Evolutionary conservation across 2,329 filamentous ascomycete species (phyloP).

Genomic region (Nigrograna mackinnonii): DNA sequence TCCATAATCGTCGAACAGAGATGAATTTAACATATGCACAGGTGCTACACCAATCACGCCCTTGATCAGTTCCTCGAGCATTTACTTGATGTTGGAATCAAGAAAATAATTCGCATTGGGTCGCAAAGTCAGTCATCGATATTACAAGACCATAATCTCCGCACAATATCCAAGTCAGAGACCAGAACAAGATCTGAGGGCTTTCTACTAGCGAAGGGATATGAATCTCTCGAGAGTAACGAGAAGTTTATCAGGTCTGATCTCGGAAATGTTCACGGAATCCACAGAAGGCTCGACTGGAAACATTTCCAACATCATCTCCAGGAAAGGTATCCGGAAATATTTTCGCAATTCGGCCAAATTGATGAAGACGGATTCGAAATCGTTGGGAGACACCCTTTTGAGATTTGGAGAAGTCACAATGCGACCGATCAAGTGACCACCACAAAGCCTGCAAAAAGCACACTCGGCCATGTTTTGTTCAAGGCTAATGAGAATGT

Average conservation of each 20-base stretch:
- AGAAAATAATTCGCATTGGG: conserved; percentile 64
- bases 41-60: conserved; percentile 54
- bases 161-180: conserved; percentile 28
- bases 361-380: conserved; percentile 23
- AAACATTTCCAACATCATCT: conserved; percentile 8
- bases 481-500: conserved; percentile 8
- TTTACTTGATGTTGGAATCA: conserved; percentile 51
- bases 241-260: conserved; percentile 1
- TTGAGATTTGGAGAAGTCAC: conserved; percentile 4
- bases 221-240: conserved; percentile 15
- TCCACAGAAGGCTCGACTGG: conserved; percentile 3
- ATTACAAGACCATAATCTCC: conserved; percentile 54
- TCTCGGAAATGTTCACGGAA: background rate
- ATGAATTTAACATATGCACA: no score
- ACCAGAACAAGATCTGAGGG: conserved; percentile 5
- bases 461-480: background rate
- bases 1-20: no score
- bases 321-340: conserved; percentile 10
- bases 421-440: background rate
- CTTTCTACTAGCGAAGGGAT: conserved; percentile 12
- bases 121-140: conserved; percentile 58
- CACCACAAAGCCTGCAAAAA: background rate
- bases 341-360: conserved; percentile 20
- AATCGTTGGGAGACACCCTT: conserved; percentile 3
- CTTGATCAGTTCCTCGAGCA: conserved; percentile 63